Percentiles rank a stretch among this genome's conserved stretches.
phyloP scores from a whole-genome alignment of 768 basidiomycete genomes.

The Xerocomus brunneocitrinus region DNA sequence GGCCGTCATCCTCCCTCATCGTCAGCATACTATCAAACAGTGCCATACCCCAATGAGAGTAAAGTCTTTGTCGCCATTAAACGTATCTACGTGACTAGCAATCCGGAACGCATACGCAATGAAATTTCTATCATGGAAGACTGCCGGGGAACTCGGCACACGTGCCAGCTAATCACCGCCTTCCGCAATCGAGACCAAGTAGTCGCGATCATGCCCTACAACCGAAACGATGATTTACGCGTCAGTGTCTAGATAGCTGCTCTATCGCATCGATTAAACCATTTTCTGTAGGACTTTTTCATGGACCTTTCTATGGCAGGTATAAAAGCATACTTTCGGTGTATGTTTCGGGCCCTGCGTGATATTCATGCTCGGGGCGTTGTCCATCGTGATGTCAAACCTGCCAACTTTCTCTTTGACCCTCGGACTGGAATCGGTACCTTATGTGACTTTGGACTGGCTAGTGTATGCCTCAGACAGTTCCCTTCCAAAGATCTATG shows the following conservation, averaged over 20 bases:
- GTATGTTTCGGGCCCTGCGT: constrained; percentile 83
- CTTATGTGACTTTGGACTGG: constrained; percentile 92
- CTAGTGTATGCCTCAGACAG: constrained; percentile 59
- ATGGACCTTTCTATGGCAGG: constrained; percentile 65
- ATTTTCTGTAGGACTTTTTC: constrained; percentile 63
- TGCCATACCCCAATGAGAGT: constrained; percentile 34
- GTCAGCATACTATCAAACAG: constrained; percentile 62
- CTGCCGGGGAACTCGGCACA: constrained; percentile 78
- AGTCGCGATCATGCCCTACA: constrained; percentile 91
- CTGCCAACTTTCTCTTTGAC: constrained; percentile 95
- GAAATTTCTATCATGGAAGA: constrained; percentile 89
- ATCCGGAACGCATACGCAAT: constrained; percentile 87
- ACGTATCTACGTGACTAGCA: constrained; percentile 95
- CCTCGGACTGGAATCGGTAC: constrained; percentile 78
- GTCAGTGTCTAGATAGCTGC: constrained; percentile 44
- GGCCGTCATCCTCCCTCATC: constrained; percentile 58
- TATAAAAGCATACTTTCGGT: constrained; percentile 84
- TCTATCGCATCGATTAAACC: constrained; percentile 6
- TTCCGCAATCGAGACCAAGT: constrained; percentile 90
- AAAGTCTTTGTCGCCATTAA: constrained; percentile 90
- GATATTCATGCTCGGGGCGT: constrained; percentile 84
- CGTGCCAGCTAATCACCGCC: constrained; percentile 91
- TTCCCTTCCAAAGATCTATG: background rate
- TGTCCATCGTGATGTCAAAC: constrained; percentile 96
- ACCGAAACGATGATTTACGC: constrained; percentile 88